Evolutionary conservation across 2,329 filamentous ascomycete genomes (phyloP).

Genomic region (Sporothrix pseudoabietina): DNA sequence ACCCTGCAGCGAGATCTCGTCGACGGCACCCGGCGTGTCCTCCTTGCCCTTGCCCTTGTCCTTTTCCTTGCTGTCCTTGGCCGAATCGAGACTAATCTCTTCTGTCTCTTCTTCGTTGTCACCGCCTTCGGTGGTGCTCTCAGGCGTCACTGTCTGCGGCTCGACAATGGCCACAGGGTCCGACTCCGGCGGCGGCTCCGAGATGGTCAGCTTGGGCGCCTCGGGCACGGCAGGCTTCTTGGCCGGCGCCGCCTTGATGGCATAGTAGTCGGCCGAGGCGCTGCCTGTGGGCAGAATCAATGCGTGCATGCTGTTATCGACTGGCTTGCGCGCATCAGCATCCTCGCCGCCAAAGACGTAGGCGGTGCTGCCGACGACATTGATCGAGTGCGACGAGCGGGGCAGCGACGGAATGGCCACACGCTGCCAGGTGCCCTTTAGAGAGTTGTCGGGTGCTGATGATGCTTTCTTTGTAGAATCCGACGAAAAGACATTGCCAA

Average conservation of each 20-base stretch:
- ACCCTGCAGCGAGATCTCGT: constrained; percentile 40
- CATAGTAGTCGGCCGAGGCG: constrained; percentile 61
- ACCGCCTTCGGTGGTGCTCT: constrained; percentile 36
- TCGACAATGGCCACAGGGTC: constrained; percentile 33
- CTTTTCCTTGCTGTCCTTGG: constrained; percentile 35
- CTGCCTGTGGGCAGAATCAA: constrained; percentile 62
- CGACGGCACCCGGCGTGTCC: constrained; percentile 1
- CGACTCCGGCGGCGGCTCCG: constrained; percentile 33
- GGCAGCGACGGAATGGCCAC: constrained; percentile 59
- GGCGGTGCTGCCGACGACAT: constrained; percentile 59
- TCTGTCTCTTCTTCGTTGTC: constrained; percentile 34
- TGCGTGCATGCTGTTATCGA: constrained; percentile 72
- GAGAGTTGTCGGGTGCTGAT: constrained; percentile 37
- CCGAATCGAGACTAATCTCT: constrained; percentile 34
- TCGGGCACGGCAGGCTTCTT: constrained; percentile 2
- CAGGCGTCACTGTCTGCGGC: constrained; percentile 24
- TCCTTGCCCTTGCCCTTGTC: constrained; percentile 45
- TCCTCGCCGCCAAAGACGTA: constrained; percentile 74
- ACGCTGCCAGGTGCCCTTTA: constrained; percentile 64
- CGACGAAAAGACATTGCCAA: constrained; percentile 25
- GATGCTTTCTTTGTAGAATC: neutral
- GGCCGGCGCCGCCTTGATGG: constrained; percentile 51
- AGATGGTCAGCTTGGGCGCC: constrained; percentile 39
- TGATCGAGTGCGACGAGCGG: constrained; percentile 73
- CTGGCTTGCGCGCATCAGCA: constrained; percentile 58